These are phyloP conservation scores for Chaetomium sp. DNA, from an alignment of 2,329 filamentous ascomycete genomes.

Conservation along the genomic window DNA sequence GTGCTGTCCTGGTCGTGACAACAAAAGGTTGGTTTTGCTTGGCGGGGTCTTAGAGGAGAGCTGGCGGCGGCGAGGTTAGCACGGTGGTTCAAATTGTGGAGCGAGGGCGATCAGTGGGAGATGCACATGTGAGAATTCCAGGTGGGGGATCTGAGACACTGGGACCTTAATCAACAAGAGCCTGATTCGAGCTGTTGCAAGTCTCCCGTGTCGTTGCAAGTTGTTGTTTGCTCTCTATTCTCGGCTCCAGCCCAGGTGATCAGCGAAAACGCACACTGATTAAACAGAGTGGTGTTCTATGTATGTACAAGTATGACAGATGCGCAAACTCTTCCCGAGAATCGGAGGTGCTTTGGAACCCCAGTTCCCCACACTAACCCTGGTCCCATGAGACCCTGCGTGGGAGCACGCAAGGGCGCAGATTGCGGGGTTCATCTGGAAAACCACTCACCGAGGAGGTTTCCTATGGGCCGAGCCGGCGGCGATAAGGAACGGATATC, in stretches of 20 bases:
- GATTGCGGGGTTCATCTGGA: conserved; percentile 25
- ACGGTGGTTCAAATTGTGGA: conserved; percentile 6
- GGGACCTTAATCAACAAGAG: conserved; percentile 18
- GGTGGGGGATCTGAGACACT: conserved; percentile 15
- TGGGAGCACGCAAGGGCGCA: conserved; percentile 6
- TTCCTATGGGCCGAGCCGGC: conserved; percentile 17
- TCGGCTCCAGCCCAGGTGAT: conserved; percentile 10
- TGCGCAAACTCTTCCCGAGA: conserved; percentile 28
- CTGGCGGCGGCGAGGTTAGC: conserved; percentile 15
- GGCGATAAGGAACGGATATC: conserved; percentile 31
- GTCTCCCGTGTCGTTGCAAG: background rate
- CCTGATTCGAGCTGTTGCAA: conserved; percentile 13
- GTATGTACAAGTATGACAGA: no score
- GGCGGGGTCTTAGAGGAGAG: conserved; percentile 10
- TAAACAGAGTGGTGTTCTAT: background rate
- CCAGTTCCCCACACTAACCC: background rate
- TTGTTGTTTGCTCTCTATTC: background rate
- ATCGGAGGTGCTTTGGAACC: background rate
- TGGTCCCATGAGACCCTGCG: background rate
- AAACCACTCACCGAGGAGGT: conserved; percentile 25
- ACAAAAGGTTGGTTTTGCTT: conserved; percentile 13
- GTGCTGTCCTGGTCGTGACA: conserved; percentile 2
- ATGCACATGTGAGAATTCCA: background rate
- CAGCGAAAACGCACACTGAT: background rate
- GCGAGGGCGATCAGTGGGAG: conserved; percentile 11